phyloP scores from a whole-genome alignment of 2,329 filamentous ascomycete genomes.

The Ophiobolus disseminans region DNA sequence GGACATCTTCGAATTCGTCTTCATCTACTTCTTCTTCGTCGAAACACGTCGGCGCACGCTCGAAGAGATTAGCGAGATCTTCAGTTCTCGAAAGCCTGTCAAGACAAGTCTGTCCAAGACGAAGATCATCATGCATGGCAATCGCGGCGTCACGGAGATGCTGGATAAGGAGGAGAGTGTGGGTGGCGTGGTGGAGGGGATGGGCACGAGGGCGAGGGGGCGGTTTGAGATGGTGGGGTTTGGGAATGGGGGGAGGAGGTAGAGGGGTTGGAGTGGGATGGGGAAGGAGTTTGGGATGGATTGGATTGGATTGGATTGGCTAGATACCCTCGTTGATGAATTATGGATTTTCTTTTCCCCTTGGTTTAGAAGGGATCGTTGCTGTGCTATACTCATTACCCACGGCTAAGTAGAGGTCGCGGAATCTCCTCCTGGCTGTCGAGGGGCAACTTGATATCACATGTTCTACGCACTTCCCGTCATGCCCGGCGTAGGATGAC shows the following conservation, averaged over 20 bases:
- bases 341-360: background rate
- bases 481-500: too few relatives aligned
- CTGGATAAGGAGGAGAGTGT: constrained; percentile 35
- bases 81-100: constrained; percentile 50
- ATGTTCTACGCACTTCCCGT: too few relatives aligned
- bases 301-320: background rate
- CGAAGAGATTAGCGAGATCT: constrained; percentile 56
- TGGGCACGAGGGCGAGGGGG: constrained; percentile 11
- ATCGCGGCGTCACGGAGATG: constrained; percentile 39
- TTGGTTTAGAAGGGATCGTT: background rate
- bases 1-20: constrained; percentile 52
- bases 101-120: constrained; percentile 43
- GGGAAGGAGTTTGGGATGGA: too few relatives aligned
- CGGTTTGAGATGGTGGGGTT: constrained; percentile 16
- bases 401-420: background rate
- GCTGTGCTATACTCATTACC: background rate
- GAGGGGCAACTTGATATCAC: too few relatives aligned
- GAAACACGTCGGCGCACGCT: constrained; percentile 51
- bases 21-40: constrained; percentile 50
- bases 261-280: too few relatives aligned
- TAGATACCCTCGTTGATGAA: too few relatives aligned
- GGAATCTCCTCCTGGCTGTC: background rate
- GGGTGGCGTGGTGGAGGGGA: background rate
- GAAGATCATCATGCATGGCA: constrained; percentile 39
- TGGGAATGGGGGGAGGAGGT: constrained; percentile 7